Evolutionary conservation across 2,329 filamentous ascomycete species (phyloP).

Genomic region (Arthroderma uncinatum): DNA sequence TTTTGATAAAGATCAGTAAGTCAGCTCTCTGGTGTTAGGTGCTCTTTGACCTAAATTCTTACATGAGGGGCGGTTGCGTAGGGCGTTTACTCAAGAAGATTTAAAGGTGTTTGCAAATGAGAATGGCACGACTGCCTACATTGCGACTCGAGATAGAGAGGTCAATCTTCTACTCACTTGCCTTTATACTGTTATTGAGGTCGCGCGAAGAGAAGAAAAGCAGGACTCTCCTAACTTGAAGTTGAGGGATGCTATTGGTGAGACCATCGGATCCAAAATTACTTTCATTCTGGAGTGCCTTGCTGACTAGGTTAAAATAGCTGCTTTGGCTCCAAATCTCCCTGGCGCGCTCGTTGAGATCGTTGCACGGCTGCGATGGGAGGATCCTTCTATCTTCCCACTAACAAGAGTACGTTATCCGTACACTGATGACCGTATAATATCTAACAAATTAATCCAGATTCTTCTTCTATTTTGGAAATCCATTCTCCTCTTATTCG

Average conservation of each 20-base stretch:
- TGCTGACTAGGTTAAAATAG: constrained; percentile 29
- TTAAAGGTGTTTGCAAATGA: constrained; percentile 23
- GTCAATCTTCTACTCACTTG: constrained; percentile 33
- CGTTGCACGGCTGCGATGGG: constrained; percentile 60
- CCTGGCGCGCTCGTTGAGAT: constrained; percentile 61
- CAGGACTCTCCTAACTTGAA: constrained; percentile 6
- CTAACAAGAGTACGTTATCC: constrained; percentile 49
- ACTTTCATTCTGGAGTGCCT: constrained; percentile 17
- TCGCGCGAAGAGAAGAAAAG: constrained; percentile 28
- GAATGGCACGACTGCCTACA: constrained; percentile 23
- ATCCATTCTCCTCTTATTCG: constrained; percentile 72
- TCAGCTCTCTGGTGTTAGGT: not conserved
- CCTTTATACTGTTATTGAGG: constrained; percentile 35
- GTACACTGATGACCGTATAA: not conserved
- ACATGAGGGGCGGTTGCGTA: not conserved
- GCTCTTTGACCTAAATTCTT: not conserved
- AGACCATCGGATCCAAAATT: not conserved
- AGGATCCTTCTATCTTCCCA: constrained; percentile 43
- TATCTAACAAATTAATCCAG: constrained; percentile 28
- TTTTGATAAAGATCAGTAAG: constrained; percentile 29
- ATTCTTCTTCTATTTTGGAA: constrained; percentile 87
- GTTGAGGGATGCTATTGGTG: constrained; percentile 16
- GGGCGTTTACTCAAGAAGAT: constrained; percentile 6
- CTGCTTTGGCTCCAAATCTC: constrained; percentile 53
- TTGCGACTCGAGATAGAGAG: constrained; percentile 31